Base-by-base conservation (phyloP, 164 flowering plant species). In the Umbellularia californica region DNA sequence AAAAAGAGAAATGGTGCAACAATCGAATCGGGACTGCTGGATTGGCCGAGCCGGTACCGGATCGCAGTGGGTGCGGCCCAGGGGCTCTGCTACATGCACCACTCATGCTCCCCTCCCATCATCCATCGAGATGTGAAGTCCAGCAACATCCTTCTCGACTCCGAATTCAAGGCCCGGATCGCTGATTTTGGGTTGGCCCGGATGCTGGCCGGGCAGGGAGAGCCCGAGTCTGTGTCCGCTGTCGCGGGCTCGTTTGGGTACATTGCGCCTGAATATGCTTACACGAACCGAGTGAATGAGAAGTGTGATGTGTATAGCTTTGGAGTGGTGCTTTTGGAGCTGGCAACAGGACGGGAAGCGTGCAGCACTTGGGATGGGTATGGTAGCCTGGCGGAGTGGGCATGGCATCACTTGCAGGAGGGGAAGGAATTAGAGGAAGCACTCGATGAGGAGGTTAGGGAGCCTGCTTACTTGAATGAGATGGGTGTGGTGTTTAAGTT, bases 111-210 rank as follows among this genome's bases (percentile, higher is more conserved):
- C 0, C 92, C 94, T 0, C 82, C 91, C 0, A 83, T 92, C 52
- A 76, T 91, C 65, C 97, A 92, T 58, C 79, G 97, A 2, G 97
- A 90, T 72, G 83, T 92, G 41, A 92, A 92, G 71, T 87, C 91
- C 3, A 90, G 92, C 83, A 92, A 92, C 33, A 88, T 92, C 20
- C 75, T 92, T 52, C 71, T 92, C 60, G 95, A 90, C 71, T 70
- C 84, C 13, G 81, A 86, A 33, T 88, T 90, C 81, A 85, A 85
- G 55, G 91, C 95, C 3, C 87, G 78, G 76, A 83, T 92, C 25
- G 93, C 92, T 6, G 97, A 92, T 80, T 92, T 92, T 65, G 97
- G 97, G 7, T 77, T 90, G 2, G 97, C 97, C 35, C 82, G 76
- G 83, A 80, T 84, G 65, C 71, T 89, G 75, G 66, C 51, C 28